These are phyloP conservation scores for Solanum hybrid DNA, from an alignment of 305 asterid genomes.

Conservation along the genomic window DNA sequence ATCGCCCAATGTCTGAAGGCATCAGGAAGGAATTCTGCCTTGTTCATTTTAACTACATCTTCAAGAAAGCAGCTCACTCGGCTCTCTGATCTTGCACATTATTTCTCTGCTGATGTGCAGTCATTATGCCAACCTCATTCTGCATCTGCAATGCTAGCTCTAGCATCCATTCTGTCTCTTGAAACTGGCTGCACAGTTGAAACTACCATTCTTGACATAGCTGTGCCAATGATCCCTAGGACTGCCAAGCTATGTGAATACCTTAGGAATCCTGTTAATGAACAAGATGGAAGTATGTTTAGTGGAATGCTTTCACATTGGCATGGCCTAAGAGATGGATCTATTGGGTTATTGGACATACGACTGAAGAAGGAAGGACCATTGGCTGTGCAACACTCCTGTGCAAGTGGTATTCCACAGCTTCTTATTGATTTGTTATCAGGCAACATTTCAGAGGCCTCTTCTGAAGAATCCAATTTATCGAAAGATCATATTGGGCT, in stretches of 20 bases:
- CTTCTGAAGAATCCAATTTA: conserved; percentile 28
- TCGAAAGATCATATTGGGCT: conserved; percentile 57
- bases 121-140: conserved; percentile 66
- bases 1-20: conserved; percentile 69
- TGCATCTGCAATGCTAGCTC: conserved; percentile 94
- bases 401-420: conserved; percentile 95
- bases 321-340: conserved; percentile 93
- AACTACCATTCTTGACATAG: conserved; percentile 67
- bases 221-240: conserved; percentile 92
- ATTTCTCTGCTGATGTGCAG: conserved; percentile 73
- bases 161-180: conserved; percentile 83
- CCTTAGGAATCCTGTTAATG: conserved; percentile 53
- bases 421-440: conserved; percentile 84
- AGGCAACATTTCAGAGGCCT: conserved; percentile 33
- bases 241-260: conserved; percentile 86
- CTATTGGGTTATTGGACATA: conserved; percentile 80
- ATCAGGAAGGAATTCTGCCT: conserved; percentile 83
- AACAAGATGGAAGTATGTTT: conserved; percentile 38
- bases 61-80: conserved; percentile 79
- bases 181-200: conserved; percentile 64
- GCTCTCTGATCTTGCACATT: conserved; percentile 75
- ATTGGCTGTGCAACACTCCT: conserved; percentile 89
- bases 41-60: conserved; percentile 82
- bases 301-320: conserved; percentile 67
- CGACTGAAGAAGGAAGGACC: conserved; percentile 98